phyloP scores from a whole-genome alignment of 1,139 yeast genomes.

The Hansenula lynferdii region DNA sequence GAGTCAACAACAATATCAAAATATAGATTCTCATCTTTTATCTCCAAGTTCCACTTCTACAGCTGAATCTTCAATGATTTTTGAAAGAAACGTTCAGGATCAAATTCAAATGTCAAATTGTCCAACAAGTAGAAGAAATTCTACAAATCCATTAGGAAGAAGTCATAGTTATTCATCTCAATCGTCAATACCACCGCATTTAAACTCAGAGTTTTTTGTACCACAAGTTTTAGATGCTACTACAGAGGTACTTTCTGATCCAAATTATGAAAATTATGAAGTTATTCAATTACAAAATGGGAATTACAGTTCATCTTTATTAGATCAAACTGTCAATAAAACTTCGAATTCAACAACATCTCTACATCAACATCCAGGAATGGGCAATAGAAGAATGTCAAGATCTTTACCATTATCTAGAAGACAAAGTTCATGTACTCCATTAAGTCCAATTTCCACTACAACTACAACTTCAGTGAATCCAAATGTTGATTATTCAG shows the following conservation, averaged over 20 bases:
- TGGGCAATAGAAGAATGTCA: conserved; percentile 2
- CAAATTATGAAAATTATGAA: conserved; percentile 20
- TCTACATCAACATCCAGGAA: neutral
- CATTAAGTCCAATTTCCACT: conserved; percentile 2
- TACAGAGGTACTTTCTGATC: conserved; percentile 39
- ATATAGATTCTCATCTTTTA: conserved; percentile 2
- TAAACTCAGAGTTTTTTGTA: conserved; percentile 49
- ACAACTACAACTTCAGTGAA: neutral
- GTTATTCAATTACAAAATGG: conserved; percentile 12
- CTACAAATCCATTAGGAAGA: conserved; percentile 5
- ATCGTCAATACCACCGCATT: conserved; percentile 32
- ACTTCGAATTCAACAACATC: neutral
- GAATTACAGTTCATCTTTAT: conserved; percentile 4
- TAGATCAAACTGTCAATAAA: conserved; percentile 9
- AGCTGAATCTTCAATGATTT: conserved; percentile 27
- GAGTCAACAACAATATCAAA: neutral
- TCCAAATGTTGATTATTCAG: conserved; percentile 18
- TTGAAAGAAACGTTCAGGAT: conserved; percentile 36
- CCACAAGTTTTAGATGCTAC: conserved; percentile 75
- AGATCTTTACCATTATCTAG: conserved; percentile 3
- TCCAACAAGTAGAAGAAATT: conserved; percentile 11
- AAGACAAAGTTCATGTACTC: conserved; percentile 2
- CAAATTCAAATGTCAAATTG: conserved; percentile 7
- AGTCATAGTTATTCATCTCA: conserved; percentile 6
- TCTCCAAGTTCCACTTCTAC: conserved; percentile 22